Evolutionary conservation across 192 early-diverging fungal species (phyloP), one percentile per base, ranked within the genome.

Genomic region (Paraglomus brasilianum): DNA sequence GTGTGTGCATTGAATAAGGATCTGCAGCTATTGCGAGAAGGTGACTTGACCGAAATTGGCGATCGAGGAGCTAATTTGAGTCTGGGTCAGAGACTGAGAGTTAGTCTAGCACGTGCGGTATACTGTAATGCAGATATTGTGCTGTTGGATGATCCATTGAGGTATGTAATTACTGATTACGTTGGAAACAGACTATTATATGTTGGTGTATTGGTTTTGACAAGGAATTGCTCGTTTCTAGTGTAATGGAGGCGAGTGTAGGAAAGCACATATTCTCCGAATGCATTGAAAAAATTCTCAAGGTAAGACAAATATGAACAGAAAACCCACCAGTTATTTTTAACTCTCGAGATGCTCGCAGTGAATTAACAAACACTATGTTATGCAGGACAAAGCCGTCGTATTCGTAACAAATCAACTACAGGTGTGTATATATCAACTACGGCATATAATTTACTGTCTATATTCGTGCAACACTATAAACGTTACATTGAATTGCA

Each of bases 41-140:
- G 84, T 62, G 90, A 91, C 56, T 60, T 81, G 66, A 92, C 91
- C 0, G 85, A 89, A 46, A 86, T 90, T 72, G 89, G 86, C 49
- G 86, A 89, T 39, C 75, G 80, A 8, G 86, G 89, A 55, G 86
- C 84, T 49, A 91, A 89, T 65, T 80, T 93, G 57, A 89, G 87
- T 67, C 83, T 88, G 21, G 91, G 89, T 0, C 91, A 92, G 73
- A 66, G 80, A 9, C 86, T 88, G 39, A 86, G 90, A 13, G 78
- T 92, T 17, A 82, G 81, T 30, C 69, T 88, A 64, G 87, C 88
- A 0, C 74, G 88, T 8, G 81, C 85, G 8, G 77, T 92, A 10
- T 93, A 92, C 67, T 84, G 80, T 1, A 51, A 80, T 60, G 83
- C 85, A 17, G 90, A 91, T 38, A 86, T 90, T 58, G 81, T 86